A percentile compares a stretch with the other conserved stretches of the same genome.
Conservation (phyloP, 2,329 filamentous ascomycete genomes). For the Coniochaeta ligniaria region DNA sequence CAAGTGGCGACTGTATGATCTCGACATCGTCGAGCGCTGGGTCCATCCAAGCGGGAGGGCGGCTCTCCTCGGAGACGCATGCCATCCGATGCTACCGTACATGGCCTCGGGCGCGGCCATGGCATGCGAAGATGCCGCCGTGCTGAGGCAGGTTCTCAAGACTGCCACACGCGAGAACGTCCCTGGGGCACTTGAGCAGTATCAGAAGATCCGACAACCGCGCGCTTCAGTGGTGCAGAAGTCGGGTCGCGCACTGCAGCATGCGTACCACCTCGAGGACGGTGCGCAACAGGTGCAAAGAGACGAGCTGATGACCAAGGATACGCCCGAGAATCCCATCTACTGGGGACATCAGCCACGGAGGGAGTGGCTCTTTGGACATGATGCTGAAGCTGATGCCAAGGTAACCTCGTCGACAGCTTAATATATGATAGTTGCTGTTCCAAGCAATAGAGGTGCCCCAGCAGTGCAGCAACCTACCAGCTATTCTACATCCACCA, state of each 20-base stretch:
- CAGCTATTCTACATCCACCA: no score
- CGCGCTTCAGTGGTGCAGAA: conserved; percentile 12
- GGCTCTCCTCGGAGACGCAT: conserved; percentile 31
- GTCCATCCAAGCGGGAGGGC: conserved; percentile 22
- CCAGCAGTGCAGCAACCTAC: no score
- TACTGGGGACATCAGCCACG: conserved; percentile 19
- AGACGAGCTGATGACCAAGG: conserved; percentile 9
- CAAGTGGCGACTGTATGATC: conserved; percentile 40
- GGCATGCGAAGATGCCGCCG: not conserved
- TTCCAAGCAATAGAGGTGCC: no score
- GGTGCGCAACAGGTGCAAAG: conserved; percentile 9
- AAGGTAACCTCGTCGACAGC: no score
- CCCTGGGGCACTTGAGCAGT: not conserved
- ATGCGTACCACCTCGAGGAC: conserved; percentile 7
- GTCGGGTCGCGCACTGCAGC: conserved; percentile 13
- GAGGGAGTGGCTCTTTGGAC: conserved; percentile 25
- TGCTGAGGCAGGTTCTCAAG: not conserved
- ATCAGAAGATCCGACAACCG: not conserved
- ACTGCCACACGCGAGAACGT: not conserved
- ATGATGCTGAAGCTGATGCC: conserved; percentile 12
- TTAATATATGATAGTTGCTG: no score
- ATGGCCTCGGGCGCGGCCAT: conserved; percentile 32
- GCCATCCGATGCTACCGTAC: conserved; percentile 41
- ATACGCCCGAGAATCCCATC: conserved; percentile 10
- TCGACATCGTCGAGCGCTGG: conserved; percentile 31